Percentiles rank a stretch among this genome's conserved stretches.
phyloP scores from a whole-genome alignment of 768 basidiomycete genomes.

The Russula foetens region DNA sequence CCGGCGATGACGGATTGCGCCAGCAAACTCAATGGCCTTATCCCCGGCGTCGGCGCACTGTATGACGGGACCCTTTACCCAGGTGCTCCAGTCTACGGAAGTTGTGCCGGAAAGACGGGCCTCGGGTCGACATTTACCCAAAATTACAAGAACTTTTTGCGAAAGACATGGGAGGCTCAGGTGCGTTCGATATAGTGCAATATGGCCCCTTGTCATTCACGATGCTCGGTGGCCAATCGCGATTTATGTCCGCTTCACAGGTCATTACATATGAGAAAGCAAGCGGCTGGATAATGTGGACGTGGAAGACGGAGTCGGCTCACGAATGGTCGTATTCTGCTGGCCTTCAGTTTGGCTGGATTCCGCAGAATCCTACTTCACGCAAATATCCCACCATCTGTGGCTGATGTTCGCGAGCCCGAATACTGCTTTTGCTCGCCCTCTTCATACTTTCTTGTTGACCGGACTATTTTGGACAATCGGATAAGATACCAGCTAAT shows the following conservation, averaged over 20 bases:
- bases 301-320: conserved; percentile 75
- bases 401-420: conserved; percentile 1
- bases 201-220: too few relatives aligned
- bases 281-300: conserved; percentile 74
- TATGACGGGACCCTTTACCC: conserved; percentile 49
- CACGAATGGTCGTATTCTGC: conserved; percentile 90
- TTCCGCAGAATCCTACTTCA: conserved; percentile 52
- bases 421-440: too few relatives aligned
- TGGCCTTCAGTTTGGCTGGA: conserved; percentile 76
- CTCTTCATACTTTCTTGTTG: too few relatives aligned
- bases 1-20: conserved; percentile 72
- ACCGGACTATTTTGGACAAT: too few relatives aligned
- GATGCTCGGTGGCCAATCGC: too few relatives aligned
- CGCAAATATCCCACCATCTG: conserved; percentile 60
- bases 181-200: too few relatives aligned
- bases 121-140: conserved; percentile 62
- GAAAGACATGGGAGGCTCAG: conserved; percentile 83
- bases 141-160: conserved; percentile 72
- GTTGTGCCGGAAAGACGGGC: conserved; percentile 68
- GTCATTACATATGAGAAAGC: conserved; percentile 55
- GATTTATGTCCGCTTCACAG: too few relatives aligned
- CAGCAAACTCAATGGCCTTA: conserved; percentile 78
- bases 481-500: too few relatives aligned
- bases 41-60: conserved; percentile 56
- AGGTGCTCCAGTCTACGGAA: conserved; percentile 63